These are phyloP conservation scores for Fusarium oxysporum DNA, from an alignment of 2,329 filamentous ascomycete species.

Conservation along the genomic window DNA sequence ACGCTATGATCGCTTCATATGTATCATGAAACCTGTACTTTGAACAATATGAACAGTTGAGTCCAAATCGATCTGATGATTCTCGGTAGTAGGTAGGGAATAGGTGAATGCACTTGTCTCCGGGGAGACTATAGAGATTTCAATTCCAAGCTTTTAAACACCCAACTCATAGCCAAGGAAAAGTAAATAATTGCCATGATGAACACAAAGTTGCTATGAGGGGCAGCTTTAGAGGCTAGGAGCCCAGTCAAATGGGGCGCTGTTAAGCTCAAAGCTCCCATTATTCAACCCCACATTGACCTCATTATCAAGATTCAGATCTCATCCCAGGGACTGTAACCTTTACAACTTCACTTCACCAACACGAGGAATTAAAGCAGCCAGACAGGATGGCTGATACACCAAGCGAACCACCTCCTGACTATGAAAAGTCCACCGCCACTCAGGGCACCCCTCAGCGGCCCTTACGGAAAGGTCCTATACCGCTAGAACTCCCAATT, in stretches of 20 bases:
- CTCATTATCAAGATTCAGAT: conserved; percentile 34
- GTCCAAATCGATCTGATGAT: background rate
- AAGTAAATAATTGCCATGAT: conserved; percentile 17
- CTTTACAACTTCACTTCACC: conserved; percentile 18
- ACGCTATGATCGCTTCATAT: conserved; percentile 18
- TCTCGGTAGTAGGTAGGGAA: background rate
- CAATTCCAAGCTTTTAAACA: too few relatives aligned
- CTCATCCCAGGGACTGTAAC: background rate
- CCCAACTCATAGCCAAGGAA: background rate
- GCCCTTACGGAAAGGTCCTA: conserved; percentile 61
- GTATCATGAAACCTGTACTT: conserved; percentile 25
- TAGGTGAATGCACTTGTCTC: too few relatives aligned
- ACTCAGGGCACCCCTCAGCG: conserved; percentile 50
- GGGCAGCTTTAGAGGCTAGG: conserved; percentile 26
- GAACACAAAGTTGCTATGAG: conserved; percentile 25
- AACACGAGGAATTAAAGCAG: background rate
- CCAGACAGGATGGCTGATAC: conserved; percentile 44
- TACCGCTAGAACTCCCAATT: conserved; percentile 83
- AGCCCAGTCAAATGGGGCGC: conserved; percentile 36
- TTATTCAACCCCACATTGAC: conserved; percentile 44
- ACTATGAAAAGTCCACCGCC: conserved; percentile 57
- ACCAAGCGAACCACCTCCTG: conserved; percentile 57
- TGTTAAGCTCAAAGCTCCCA: conserved; percentile 37
- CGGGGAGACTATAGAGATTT: fast-evolving
- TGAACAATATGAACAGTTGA: conserved; percentile 6